Percentiles rank a stretch among this genome's conserved stretches.
These are phyloP conservation scores for Typha latifolia DNA, from an alignment of 176 grass and related monocot genomes.

Conservation along the genomic window DNA sequence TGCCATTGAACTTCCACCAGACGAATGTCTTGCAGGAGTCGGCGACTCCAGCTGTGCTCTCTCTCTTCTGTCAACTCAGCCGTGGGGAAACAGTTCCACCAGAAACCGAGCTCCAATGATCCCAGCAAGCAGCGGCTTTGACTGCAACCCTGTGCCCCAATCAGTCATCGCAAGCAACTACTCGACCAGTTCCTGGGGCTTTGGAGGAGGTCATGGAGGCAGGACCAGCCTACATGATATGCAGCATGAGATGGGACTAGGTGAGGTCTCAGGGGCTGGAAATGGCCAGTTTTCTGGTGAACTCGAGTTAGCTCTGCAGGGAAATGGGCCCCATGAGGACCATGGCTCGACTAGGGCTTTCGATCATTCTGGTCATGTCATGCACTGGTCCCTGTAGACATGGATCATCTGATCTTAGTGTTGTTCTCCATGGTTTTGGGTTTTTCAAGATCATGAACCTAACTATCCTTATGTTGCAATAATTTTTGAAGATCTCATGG, in stretches of 20 bases:
- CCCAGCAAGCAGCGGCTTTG: slow-evolving; percentile 28
- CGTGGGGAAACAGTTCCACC: slow-evolving; percentile 42
- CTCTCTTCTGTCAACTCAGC: slow-evolving; percentile 99
- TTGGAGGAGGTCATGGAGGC: slow-evolving; percentile 5
- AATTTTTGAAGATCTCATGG: neutral
- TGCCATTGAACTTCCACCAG: slow-evolving; percentile 43
- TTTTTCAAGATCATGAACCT: slow-evolving; percentile 23
- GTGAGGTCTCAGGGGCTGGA: slow-evolving; percentile 9
- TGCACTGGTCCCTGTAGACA: slow-evolving; percentile 67
- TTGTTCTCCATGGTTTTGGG: slow-evolving; percentile 17
- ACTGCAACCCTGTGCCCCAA: slow-evolving; percentile 30
- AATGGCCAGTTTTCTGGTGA: slow-evolving; percentile 78
- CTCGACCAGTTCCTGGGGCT: slow-evolving; percentile 18
- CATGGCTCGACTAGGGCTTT: slow-evolving; percentile 31
- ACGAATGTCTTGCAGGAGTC: slow-evolving; percentile 43
- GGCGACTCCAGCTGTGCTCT: slow-evolving; percentile 97
- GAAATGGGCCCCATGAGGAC: slow-evolving; percentile 36
- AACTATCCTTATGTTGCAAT: neutral
- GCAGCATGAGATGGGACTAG: slow-evolving; percentile 42
- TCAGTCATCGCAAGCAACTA: slow-evolving; percentile 41
- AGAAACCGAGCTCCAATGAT: slow-evolving; percentile 21
- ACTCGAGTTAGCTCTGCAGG: slow-evolving; percentile 78
- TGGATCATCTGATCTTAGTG: slow-evolving; percentile 13
- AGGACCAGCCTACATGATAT: slow-evolving; percentile 23
- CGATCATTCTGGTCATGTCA: slow-evolving; percentile 36